phyloP scores from a whole-genome alignment of 1,284 basidiomycete species.

The Inonotus obliquus region DNA sequence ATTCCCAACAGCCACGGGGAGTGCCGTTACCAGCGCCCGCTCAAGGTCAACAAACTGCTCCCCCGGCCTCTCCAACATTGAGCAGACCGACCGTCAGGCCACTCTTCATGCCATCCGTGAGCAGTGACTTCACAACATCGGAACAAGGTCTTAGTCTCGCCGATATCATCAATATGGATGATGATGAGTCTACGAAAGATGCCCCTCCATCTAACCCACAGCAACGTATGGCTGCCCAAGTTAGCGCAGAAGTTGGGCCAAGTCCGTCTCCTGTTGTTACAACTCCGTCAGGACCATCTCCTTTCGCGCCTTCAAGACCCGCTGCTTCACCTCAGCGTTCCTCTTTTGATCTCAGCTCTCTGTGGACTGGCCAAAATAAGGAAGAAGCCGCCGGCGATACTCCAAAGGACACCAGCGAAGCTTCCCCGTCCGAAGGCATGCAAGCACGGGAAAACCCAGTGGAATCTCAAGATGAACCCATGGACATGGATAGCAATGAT shows the following conservation, averaged over 20 bases:
- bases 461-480: constrained; percentile 37
- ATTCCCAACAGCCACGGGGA: constrained; percentile 49
- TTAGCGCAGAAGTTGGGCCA: constrained; percentile 9
- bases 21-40: constrained; percentile 50
- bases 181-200: constrained; percentile 41
- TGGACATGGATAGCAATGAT: constrained; percentile 39
- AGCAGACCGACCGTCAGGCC: constrained; percentile 33
- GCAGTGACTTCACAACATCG: constrained; percentile 35
- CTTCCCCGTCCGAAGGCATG: constrained; percentile 8
- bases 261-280: constrained; percentile 20
- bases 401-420: constrained; percentile 15
- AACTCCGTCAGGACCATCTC: constrained; percentile 36
- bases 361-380: constrained; percentile 49
- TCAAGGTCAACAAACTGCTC: constrained; percentile 31
- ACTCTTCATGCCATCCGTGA: constrained; percentile 36
- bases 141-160: constrained; percentile 68
- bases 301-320: constrained; percentile 39
- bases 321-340: constrained; percentile 27
- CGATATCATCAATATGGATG: constrained; percentile 75
- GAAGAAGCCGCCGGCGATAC: constrained; percentile 21
- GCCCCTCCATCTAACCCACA: constrained; percentile 20
- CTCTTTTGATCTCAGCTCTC: constrained; percentile 66
- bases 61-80: constrained; percentile 19
- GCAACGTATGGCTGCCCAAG: constrained; percentile 13
- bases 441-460: constrained; percentile 24